Percentiles rank a stretch among this genome's conserved stretches.
These are phyloP conservation scores for Tricholoma sp. DNA, from an alignment of 768 basidiomycete genomes.

Conservation along the genomic window DNA sequence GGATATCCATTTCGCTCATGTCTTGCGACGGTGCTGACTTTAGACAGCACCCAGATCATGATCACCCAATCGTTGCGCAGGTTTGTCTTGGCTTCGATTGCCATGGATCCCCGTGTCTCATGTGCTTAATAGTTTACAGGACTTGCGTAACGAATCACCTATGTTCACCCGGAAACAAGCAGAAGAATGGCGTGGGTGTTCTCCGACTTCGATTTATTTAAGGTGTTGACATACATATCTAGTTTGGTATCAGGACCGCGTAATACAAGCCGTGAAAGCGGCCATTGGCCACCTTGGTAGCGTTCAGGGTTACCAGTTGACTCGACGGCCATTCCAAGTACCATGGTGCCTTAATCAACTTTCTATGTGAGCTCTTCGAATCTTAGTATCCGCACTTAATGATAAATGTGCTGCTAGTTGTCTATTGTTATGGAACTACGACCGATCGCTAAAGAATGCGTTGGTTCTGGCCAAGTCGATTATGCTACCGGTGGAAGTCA, in stretches of 20 bases:
- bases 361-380: constrained; percentile 39
- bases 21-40: constrained; percentile 7
- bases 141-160: constrained; percentile 41
- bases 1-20: constrained; percentile 21
- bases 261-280: constrained; percentile 55
- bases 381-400: no score
- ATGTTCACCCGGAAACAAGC: constrained; percentile 68
- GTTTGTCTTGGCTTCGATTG: constrained; percentile 28
- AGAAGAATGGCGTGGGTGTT: constrained; percentile 71
- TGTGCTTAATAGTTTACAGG: constrained; percentile 35
- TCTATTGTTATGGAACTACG: constrained; percentile 60
- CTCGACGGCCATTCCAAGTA: constrained; percentile 65
- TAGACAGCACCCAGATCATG: constrained; percentile 55
- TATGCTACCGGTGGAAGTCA: constrained; percentile 55
- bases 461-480: constrained; percentile 65
- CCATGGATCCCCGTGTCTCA: no score
- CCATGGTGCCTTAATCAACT: constrained; percentile 70
- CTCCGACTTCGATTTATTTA: not conserved
- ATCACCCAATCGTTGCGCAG: constrained; percentile 60
- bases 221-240: not conserved
- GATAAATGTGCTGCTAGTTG: constrained; percentile 35
- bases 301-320: constrained; percentile 49
- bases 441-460: constrained; percentile 51
- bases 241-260: constrained; percentile 68
- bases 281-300: constrained; percentile 50